Conservation (phyloP, 2,329 filamentous ascomycete genomes). For the Didymella keratinophila region DNA sequence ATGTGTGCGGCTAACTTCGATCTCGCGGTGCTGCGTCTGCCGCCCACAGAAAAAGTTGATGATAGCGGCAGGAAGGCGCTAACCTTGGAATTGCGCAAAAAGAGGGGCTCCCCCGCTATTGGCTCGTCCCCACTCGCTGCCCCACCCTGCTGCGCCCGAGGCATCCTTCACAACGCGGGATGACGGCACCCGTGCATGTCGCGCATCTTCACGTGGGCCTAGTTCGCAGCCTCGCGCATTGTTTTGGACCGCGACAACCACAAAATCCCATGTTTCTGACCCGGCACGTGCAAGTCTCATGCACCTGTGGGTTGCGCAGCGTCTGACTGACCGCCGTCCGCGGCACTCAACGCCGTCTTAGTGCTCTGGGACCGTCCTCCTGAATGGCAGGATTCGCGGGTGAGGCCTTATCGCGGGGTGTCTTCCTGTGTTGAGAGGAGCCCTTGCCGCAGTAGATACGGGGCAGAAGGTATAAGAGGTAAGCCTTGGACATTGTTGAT, state of each 20-base stretch:
- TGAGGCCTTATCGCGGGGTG: constrained; percentile 22
- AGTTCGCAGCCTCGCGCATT: constrained; percentile 15
- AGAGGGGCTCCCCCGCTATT: constrained; percentile 21
- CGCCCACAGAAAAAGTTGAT: background rate
- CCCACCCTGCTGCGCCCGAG: constrained; percentile 2
- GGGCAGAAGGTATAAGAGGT: constrained; percentile 15
- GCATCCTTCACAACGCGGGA: constrained; percentile 17
- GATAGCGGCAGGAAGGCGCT: constrained; percentile 1
- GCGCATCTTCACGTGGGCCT: constrained; percentile 19
- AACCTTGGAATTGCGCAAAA: background rate
- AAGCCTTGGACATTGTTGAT: constrained; percentile 3
- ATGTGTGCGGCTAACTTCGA: background rate
- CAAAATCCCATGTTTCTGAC: constrained; percentile 2
- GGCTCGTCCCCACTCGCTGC: background rate
- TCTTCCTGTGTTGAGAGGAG: constrained; percentile 19
- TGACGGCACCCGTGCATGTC: constrained; percentile 19
- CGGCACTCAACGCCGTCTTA: constrained; percentile 15
- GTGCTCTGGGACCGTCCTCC: constrained; percentile 11
- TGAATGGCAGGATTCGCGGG: constrained; percentile 16
- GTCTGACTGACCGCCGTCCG: constrained; percentile 13
- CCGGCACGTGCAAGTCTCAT: constrained; percentile 17
- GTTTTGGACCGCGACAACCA: constrained; percentile 11
- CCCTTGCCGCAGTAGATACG: constrained; percentile 20
- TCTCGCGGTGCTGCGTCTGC: background rate
- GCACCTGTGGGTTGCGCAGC: constrained; percentile 19